Evolutionary conservation across 2,329 filamentous ascomycete genomes (phyloP).

Genomic region (Emericellopsis cladophorae): DNA sequence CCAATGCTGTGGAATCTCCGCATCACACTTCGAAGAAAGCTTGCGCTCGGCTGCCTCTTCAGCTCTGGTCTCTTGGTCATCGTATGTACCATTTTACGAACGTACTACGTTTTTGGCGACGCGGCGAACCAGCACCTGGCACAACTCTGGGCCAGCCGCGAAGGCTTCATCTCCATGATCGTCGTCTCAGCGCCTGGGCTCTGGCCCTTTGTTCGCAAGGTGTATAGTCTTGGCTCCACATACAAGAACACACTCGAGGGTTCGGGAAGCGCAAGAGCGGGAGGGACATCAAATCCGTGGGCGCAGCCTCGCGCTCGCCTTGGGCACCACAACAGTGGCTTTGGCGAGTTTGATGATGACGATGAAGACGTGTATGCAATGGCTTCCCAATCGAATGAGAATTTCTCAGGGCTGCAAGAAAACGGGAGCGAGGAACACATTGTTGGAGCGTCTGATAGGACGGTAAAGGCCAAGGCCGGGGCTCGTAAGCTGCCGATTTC

Average conservation of each 20-base stretch:
- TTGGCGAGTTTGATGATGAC: too few species aligned
- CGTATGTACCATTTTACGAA: slow-evolving; percentile 7
- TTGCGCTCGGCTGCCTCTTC: slow-evolving; percentile 7
- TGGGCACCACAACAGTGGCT: too few species aligned
- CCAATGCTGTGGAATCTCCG: slow-evolving; percentile 15
- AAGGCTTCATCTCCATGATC: slow-evolving; percentile 5
- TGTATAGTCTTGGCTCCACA: background rate
- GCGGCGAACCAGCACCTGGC: slow-evolving; percentile 2
- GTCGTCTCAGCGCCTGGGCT: background rate
- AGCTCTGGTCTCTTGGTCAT: slow-evolving; percentile 7
- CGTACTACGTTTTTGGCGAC: slow-evolving; percentile 3
- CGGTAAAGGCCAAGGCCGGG: too few species aligned
- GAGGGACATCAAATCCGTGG: too few species aligned
- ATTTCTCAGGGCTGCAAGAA: too few species aligned
- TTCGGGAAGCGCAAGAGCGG: background rate
- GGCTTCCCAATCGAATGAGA: too few species aligned
- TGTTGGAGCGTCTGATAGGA: too few species aligned
- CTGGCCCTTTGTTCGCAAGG: background rate
- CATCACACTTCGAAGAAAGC: slow-evolving; percentile 4
- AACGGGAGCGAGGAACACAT: too few species aligned
- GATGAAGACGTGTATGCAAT: too few species aligned
- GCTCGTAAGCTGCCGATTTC: too few species aligned
- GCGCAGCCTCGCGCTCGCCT: too few species aligned
- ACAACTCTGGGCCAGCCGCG: slow-evolving; percentile 7
- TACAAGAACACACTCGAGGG: background rate